A percentile compares a stretch with the other conserved stretches of the same genome.
Evolutionary conservation across 805 yeast species (phyloP).

Genomic region (Dipodascus geniculatus): DNA sequence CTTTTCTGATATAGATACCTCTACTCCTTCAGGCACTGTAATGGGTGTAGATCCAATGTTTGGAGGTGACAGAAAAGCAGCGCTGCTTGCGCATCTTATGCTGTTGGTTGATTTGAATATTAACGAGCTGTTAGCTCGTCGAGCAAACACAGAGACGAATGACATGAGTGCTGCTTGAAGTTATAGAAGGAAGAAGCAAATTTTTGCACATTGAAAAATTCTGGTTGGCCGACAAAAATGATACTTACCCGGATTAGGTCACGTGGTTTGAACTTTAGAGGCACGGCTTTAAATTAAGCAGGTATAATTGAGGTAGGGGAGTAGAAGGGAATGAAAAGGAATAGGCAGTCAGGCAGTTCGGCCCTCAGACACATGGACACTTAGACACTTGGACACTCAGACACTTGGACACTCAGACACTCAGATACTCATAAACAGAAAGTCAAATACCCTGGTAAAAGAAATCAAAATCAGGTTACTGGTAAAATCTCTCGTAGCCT

Average conservation of each 20-base stretch:
- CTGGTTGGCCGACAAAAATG: too few relatives aligned
- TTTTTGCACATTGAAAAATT: not conserved
- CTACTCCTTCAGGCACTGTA: conserved; percentile 50
- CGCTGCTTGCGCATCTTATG: not conserved
- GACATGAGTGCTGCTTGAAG: not conserved
- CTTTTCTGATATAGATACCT: conserved; percentile 26
- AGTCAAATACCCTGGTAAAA: too few relatives aligned
- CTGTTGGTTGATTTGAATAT: not conserved
- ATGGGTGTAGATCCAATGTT: conserved; percentile 76
- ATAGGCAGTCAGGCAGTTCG: too few relatives aligned
- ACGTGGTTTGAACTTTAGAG: not conserved
- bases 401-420: too few relatives aligned
- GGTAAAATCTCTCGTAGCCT: too few relatives aligned
- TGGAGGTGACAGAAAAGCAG: conserved; percentile 6
- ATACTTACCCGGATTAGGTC: not conserved
- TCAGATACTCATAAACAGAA: too few relatives aligned
- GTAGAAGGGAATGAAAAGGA: too few relatives aligned
- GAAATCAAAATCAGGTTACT: too few relatives aligned
- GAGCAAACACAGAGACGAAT: not conserved
- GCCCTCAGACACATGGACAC: too few relatives aligned
- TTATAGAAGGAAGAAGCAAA: not conserved
- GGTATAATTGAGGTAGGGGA: too few relatives aligned
- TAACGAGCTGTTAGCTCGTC: not conserved
- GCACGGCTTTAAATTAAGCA: too few relatives aligned
- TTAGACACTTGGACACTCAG: too few relatives aligned